phyloP scores from a whole-genome alignment of 257 asterid species.

The Rehmannia glutinosa region DNA sequence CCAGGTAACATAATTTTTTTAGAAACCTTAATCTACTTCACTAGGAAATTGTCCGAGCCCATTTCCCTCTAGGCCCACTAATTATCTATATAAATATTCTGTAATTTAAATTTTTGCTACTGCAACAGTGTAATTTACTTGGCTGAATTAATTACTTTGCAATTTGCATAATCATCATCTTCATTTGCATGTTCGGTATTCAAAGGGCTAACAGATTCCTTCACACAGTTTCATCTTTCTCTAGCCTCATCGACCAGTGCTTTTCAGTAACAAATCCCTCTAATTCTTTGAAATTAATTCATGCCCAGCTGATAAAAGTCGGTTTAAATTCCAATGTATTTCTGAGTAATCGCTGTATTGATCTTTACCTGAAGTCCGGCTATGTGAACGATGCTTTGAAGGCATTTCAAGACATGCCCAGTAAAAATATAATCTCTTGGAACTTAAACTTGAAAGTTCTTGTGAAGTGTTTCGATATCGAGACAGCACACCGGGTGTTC shows the following conservation, averaged over 20 bases:
- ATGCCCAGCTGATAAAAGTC: conserved; percentile 50
- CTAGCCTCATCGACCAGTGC: conserved; percentile 35
- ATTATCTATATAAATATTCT: not conserved
- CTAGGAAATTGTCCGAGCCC: not conserved
- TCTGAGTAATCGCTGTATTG: conserved; percentile 52
- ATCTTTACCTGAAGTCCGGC: conserved; percentile 44
- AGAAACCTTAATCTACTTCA: not conserved
- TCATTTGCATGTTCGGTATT: conserved; percentile 45
- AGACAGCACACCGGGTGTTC: conserved; percentile 43
- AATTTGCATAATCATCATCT: conserved; percentile 11
- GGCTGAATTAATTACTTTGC: not conserved
- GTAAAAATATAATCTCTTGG: conserved; percentile 56
- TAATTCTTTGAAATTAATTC: conserved; percentile 41
- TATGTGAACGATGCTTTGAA: conserved; percentile 38
- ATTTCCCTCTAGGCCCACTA: conserved; percentile 2
- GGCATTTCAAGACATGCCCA: conserved; percentile 39
- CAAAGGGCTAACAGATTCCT: conserved; percentile 26
- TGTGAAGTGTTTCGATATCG: conserved; percentile 25
- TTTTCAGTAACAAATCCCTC: conserved; percentile 22
- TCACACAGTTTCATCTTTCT: conserved; percentile 34
- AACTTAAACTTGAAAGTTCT: conserved; percentile 39
- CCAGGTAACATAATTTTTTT: no score
- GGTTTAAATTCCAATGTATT: conserved; percentile 41
- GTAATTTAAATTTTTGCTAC: not conserved
- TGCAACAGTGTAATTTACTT: not conserved